Base-by-base conservation (phyloP, 257 asterid genomes). In the Echites panduratus region DNA sequence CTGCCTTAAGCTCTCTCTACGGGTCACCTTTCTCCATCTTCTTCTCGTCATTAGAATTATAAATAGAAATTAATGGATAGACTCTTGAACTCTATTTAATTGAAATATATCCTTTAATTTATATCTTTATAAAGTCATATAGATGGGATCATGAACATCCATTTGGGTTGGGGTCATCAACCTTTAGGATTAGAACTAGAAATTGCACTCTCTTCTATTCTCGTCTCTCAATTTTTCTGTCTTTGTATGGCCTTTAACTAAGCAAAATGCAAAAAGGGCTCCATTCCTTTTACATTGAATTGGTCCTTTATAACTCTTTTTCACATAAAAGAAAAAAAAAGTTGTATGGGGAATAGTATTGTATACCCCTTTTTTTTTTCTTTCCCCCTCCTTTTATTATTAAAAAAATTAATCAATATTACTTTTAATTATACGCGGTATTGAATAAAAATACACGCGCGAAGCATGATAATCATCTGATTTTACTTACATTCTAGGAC, bases 1-100 rank as follows among this genome's bases (percentile, higher is more conserved):
- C 72, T 78, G 58, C 75, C 65, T 57, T 54, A 48, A 59, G 76
- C 53, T 76, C n/a, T n/a, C n/a, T n/a, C n/a, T n/a, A 16, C 0
- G 35, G 70, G 49, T 22, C 65, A 72, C 57, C n/a, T 66, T 71
- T 76, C 52, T 72, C 44, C 5, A 22, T 66, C 16, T n/a, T n/a
- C n/a, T n/a, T n/a, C n/a, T n/a, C n/a, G n/a, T n/a, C n/a, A n/a
- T n/a, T n/a, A n/a, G n/a, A n/a, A n/a, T n/a, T n/a, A n/a, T n/a
- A n/a, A n/a, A n/a, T n/a, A n/a, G n/a, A n/a, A n/a, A n/a, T n/a
- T n/a, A n/a, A n/a, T n/a, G n/a, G n/a, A n/a, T n/a, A n/a, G n/a
- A n/a, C n/a, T n/a, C n/a, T n/a, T n/a, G n/a, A n/a, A n/a, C n/a
- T n/a, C n/a, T n/a, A n/a, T n/a, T n/a, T n/a, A n/a, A n/a, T n/a